A percentile compares a stretch with the other conserved stretches of the same genome.
phyloP scores from a whole-genome alignment of 2,329 filamentous ascomycete species.

The Graphiopsis chlorocephala region DNA sequence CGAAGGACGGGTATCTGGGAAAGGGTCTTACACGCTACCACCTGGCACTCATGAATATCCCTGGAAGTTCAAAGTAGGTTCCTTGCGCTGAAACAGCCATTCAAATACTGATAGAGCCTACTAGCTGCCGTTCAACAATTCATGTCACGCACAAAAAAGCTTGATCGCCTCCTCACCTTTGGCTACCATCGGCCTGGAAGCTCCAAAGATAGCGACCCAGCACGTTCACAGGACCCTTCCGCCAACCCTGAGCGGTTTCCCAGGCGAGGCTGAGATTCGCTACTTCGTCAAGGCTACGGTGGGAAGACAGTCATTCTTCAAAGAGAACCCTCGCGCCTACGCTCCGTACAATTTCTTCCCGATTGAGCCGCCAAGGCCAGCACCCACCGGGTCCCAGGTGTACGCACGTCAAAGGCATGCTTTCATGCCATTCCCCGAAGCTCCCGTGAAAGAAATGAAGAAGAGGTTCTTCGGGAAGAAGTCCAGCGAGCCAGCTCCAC shows the following conservation, averaged over 20 bases:
- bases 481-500: slow-evolving; percentile 27
- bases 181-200: slow-evolving; percentile 45
- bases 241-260: slow-evolving; percentile 83
- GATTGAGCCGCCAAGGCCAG: slow-evolving; percentile 79
- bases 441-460: slow-evolving; percentile 47
- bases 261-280: slow-evolving; percentile 80
- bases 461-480: slow-evolving; percentile 58
- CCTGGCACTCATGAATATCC: slow-evolving; percentile 72
- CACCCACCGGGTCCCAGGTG: slow-evolving; percentile 68
- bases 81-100: not conserved
- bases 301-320: slow-evolving; percentile 81
- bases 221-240: slow-evolving; percentile 87
- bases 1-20: slow-evolving; percentile 35
- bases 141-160: slow-evolving; percentile 48
- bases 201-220: slow-evolving; percentile 46
- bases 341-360: slow-evolving; percentile 80
- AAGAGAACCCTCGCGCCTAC: slow-evolving; percentile 74
- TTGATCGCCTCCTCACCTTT: slow-evolving; percentile 27
- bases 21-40: slow-evolving; percentile 57
- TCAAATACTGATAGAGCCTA: not conserved
- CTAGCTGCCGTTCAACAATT: slow-evolving; percentile 63
- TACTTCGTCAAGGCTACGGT: slow-evolving; percentile 98
- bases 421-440: slow-evolving; percentile 40
- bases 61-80: slow-evolving; percentile 68
- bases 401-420: slow-evolving; percentile 74